phyloP scores from a whole-genome alignment of 441 rosid species.

The Flueggea neowawraea region DNA sequence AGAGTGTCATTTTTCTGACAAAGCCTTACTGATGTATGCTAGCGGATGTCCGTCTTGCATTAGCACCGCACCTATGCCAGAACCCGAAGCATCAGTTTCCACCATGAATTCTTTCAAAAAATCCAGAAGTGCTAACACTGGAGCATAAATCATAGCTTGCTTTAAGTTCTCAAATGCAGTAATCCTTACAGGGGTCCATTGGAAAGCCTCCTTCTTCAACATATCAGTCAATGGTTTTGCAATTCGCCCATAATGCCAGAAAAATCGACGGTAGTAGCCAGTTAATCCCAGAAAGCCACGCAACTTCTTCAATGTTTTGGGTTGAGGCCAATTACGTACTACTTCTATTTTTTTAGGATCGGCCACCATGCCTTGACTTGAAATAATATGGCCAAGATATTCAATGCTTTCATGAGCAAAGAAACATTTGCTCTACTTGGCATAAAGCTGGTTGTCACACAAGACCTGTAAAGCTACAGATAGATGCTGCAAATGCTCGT shows the following conservation, averaged over 20 bases:
- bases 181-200: background rate
- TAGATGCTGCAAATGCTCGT: background rate
- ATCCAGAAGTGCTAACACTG: background rate
- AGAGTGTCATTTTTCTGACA: background rate
- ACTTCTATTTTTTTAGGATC: background rate
- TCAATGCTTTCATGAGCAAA: background rate
- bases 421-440: background rate
- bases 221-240: background rate
- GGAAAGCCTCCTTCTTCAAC: background rate
- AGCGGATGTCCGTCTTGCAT: background rate
- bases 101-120: background rate
- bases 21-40: background rate
- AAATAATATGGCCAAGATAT: constrained; percentile 1
- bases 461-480: background rate
- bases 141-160: background rate
- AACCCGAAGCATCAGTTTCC: background rate
- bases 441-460: background rate
- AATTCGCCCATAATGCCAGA: background rate
- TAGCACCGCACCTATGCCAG: background rate
- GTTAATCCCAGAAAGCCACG: constrained; percentile 1
- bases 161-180: background rate
- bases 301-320: background rate
- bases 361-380: background rate
- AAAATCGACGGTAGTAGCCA: background rate
- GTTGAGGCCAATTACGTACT: background rate